These are phyloP conservation scores for Teratosphaeriaceae sp. DNA, from an alignment of 2,329 filamentous ascomycete species.

Conservation along the genomic window DNA sequence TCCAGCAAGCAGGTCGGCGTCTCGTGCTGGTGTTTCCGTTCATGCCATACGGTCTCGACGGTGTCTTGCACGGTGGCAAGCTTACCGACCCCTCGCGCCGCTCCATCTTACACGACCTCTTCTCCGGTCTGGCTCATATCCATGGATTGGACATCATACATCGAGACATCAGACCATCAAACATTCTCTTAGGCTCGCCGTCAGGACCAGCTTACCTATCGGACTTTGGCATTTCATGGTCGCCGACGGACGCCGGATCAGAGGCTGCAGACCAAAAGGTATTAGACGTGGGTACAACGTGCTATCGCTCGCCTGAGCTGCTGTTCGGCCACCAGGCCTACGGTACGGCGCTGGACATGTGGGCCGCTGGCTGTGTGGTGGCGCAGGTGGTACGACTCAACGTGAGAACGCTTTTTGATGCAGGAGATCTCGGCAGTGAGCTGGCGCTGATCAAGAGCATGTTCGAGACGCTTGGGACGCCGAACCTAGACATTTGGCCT, in stretches of 20 bases:
- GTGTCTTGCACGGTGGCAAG: conserved; percentile 48
- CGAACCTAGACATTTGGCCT: conserved; percentile 74
- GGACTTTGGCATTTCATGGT: conserved; percentile 92
- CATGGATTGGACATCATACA: conserved; percentile 77
- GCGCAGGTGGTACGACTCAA: conserved; percentile 61
- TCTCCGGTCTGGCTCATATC: conserved; percentile 63
- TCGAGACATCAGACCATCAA: conserved; percentile 89
- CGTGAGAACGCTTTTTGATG: conserved; percentile 67
- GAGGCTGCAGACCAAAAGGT: conserved; percentile 68
- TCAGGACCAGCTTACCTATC: conserved; percentile 70
- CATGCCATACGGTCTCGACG: conserved; percentile 64
- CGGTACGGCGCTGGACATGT: conserved; percentile 70
- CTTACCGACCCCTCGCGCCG: conserved; percentile 30
- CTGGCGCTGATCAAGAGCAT: conserved; percentile 85
- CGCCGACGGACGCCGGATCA: conserved; percentile 48
- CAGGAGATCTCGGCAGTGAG: conserved; percentile 86
- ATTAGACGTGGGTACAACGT: conserved; percentile 86
- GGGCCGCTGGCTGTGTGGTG: conserved; percentile 78
- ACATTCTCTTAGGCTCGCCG: conserved; percentile 46
- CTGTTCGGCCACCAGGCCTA: conserved; percentile 80
- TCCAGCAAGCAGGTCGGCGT: conserved; percentile 60
- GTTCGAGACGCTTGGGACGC: conserved; percentile 86
- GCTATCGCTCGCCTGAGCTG: conserved; percentile 84
- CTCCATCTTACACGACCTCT: conserved; percentile 58
- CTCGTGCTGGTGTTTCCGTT: conserved; percentile 83